Evolutionary conservation across 2,329 filamentous ascomycete species (phyloP), one percentile per base, ranked within the genome.

Genomic region (Fusarium newnesense): DNA sequence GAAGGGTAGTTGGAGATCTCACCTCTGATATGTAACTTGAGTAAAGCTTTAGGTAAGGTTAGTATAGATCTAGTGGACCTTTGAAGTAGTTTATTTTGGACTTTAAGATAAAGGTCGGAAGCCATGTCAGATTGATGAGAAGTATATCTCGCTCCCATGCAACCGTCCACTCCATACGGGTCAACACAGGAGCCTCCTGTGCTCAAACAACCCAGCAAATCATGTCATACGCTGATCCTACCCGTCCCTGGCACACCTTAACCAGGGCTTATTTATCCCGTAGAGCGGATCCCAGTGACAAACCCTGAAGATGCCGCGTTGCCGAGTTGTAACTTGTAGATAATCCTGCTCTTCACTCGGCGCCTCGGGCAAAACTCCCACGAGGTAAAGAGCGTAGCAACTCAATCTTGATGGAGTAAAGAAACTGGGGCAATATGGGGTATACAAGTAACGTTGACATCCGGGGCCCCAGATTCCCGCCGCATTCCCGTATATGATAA

Each of bases 281-380:
- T 56, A 18, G n/a, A 57, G 54, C 66, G 60, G 54, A 57, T 52
- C 54, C 39, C 65, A 64, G 54, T 56, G 57, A 52, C 30, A 40
- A 69, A 69, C 49, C 34, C 37, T 70, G 66, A 46, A 54, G 60
- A 60, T 61, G 50, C 63, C 63, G 68, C 53, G 47, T 52, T 64
- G 37, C 70, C 64, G 68, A 71, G 56, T 44, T 62, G 60, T 62
- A 59, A 64, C 54, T 44, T 62, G 60, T 62, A 62, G 39, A 36
- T 6, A 40, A 24, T 64, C 34, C 18, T n/a, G 13, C 18, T 42
- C 12, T n/a, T 37, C 42, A 59, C 52, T 73, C 70, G 70, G 65
- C 30, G 24, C 28, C 58, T 73, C 70, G 70, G 70, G 40, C 11
- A 40, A 70, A 70, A 67, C 49, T 36, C 19, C 30, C 34, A 63